These are phyloP conservation scores for Cladosporium sp. DNA, from an alignment of 2,329 filamentous ascomycete species.

Conservation along the genomic window DNA sequence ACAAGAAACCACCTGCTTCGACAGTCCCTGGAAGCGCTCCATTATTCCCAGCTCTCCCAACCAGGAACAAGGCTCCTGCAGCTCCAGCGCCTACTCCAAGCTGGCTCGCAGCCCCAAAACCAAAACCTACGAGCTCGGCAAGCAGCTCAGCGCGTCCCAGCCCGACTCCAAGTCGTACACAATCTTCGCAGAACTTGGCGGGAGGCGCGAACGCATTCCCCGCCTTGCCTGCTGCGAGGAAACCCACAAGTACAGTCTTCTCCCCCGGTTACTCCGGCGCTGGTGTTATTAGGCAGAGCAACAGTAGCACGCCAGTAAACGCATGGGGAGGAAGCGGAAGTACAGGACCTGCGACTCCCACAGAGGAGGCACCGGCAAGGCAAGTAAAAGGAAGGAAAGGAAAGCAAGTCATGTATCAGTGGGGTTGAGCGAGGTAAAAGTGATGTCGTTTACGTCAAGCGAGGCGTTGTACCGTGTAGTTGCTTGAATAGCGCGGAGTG, in stretches of 20 bases:
- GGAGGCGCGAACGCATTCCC: slow-evolving; percentile 68
- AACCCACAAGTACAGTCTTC: slow-evolving; percentile 58
- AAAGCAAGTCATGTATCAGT: slow-evolving; percentile 53
- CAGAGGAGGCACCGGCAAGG: slow-evolving; percentile 28
- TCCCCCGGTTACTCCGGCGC: slow-evolving; percentile 51
- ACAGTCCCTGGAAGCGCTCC: slow-evolving; percentile 20
- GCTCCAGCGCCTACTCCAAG: slow-evolving; percentile 24
- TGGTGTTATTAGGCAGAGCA: slow-evolving; percentile 46
- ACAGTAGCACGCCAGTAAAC: slow-evolving; percentile 41
- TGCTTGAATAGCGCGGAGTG: not conserved
- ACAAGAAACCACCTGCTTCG: slow-evolving; percentile 27
- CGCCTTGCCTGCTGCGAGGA: slow-evolving; percentile 75
- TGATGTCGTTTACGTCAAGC: slow-evolving; percentile 1
- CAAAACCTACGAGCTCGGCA: slow-evolving; percentile 32
- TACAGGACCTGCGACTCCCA: slow-evolving; percentile 27
- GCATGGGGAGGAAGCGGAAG: slow-evolving; percentile 41
- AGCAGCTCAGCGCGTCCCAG: slow-evolving; percentile 30
- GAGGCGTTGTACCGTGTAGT: slow-evolving; percentile 1
- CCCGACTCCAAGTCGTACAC: slow-evolving; percentile 40
- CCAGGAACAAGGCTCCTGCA: slow-evolving; percentile 24
- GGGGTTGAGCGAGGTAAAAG: slow-evolving; percentile 38
- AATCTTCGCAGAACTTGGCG: slow-evolving; percentile 30
- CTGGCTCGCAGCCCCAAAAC: slow-evolving; percentile 31
- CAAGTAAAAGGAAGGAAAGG: slow-evolving; percentile 49
- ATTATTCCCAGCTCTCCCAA: slow-evolving; percentile 32